Base-by-base conservation (phyloP, 2,329 filamentous ascomycete species). In the Diaporthe destruens region DNA sequence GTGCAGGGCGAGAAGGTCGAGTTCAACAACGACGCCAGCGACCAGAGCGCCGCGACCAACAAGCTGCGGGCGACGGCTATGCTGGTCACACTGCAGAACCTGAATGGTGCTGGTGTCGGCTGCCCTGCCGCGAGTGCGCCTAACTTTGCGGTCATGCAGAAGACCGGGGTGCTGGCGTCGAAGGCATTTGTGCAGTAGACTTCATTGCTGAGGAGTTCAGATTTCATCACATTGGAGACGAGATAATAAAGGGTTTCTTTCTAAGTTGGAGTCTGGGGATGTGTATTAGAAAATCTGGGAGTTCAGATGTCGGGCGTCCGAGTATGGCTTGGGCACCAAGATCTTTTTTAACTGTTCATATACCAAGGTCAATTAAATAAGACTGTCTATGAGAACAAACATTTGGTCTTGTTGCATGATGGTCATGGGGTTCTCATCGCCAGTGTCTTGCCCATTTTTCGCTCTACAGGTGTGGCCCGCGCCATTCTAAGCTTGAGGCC, bases 61-160 rank as follows among this genome's bases (percentile, higher is more conserved):
- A 71, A 65, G 67, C 42, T 39, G 55, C 72, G 75, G 44, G 75
- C 74, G 25, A 74, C 70, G 23, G 54, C 73, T 7, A 55, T 69
- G 69, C 32, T 75, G 20, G 49, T 75, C 42, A 72, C 74, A 23
- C 65, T 76, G 63, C 75, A 76, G 65, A 76, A 73, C 55, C 63
- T 76, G 54, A 71, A 68, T 29, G 72, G 72, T 7, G 55, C 67
- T 8, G 75, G 75, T 14, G 69, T 72, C 25, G 75, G 75, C 11
- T 76, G 75, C 51, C 75, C 75, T 0, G 75, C 69, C 0, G 74
- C 73, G 12, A 72, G 73, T n/a, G 75, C 75, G 39, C 75, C 75
- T 4, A 75, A 76, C 51, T 75, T 76, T 39, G 36, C 72, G 4
- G 34, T 56, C 20, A 59, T 72, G 75, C 75, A 76, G 68, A 73